These are phyloP conservation scores for Gastrolobium villosum DNA, from an alignment of 306 rosid species.

Conservation along the genomic window DNA sequence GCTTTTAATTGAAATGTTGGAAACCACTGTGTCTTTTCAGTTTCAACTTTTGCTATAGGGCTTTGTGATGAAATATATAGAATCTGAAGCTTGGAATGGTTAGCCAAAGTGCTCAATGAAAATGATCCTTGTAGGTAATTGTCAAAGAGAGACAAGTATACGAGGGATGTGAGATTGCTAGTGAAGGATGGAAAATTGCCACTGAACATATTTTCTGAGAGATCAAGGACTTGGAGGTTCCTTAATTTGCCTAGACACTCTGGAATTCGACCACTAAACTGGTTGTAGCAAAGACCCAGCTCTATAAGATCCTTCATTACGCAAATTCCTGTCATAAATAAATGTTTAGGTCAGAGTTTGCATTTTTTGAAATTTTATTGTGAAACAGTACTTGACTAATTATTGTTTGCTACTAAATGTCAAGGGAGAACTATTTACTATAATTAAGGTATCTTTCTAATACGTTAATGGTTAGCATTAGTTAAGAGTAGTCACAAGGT, in stretches of 20 bases:
- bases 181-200: slow-evolving; percentile 34
- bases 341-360: too few relatives aligned
- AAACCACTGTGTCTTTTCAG: slow-evolving; percentile 34
- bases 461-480: too few relatives aligned
- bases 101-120: slow-evolving; percentile 43
- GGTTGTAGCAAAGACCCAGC: too few relatives aligned
- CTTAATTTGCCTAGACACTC: slow-evolving; percentile 27
- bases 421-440: too few relatives aligned
- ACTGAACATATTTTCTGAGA: neutral
- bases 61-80: neutral
- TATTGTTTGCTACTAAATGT: too few relatives aligned
- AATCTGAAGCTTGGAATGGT: slow-evolving; percentile 41
- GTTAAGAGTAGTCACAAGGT: too few relatives aligned
- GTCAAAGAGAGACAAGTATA: neutral
- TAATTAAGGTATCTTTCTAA: too few relatives aligned
- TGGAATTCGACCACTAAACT: neutral
- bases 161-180: slow-evolving; percentile 20
- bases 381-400: too few relatives aligned
- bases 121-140: slow-evolving; percentile 43
- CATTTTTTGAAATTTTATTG: too few relatives aligned
- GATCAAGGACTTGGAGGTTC: slow-evolving; percentile 34
- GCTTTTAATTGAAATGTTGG: slow-evolving; percentile 47
- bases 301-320: too few relatives aligned
- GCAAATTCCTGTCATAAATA: too few relatives aligned
- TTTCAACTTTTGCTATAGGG: slow-evolving; percentile 22